Evolutionary conservation across 2,329 filamentous ascomycete genomes (phyloP), one percentile per base, ranked within the genome.

Genomic region (Periconia sp.): DNA sequence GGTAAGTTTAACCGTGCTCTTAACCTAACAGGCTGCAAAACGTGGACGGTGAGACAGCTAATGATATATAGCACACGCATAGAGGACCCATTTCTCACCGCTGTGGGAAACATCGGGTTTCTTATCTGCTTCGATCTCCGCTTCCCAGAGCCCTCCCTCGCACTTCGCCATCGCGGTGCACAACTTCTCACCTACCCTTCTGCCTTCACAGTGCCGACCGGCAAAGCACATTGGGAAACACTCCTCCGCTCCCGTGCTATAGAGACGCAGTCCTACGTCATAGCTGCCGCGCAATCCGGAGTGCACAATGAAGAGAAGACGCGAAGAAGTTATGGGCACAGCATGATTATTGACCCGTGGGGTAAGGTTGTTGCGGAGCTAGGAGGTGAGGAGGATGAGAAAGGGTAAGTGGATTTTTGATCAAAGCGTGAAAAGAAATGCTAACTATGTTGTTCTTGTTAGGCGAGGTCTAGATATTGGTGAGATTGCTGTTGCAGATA

Each of bases 41-140:
- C n/a, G n/a, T n/a, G n/a, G n/a, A n/a, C n/a, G n/a, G n/a, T n/a
- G n/a, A n/a, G n/a, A n/a, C n/a, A n/a, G n/a, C n/a, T n/a, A n/a
- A n/a, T n/a, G n/a, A n/a, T n/a, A n/a, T 50, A 32, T 9, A 56
- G 60, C 0, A 69, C 50, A 28, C 56, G 71, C 2, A 82, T 95
- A 28, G 73, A 83, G 1, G 68, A 82, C 3, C 91, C 91, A 0
- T 90, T 94, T 59, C 73, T 82, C n/a, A 88, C 86, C 0, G 72
- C 82, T 0, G 65, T 95, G 9, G 92, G 92, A 11, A 83, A 82
- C 24, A 78, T 96, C 15, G 92, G 90, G 15, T 78, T 87, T 48
- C 78, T 87, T 40, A 95, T 96, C 49, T 96, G 92, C 73, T 96
- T 96, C 68, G 92, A 96, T 72, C 73, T 96, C 50, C 83, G 91